These are phyloP conservation scores for Suaeda aralocaspica DNA, from an alignment of 148 eudicot genomes.

Conservation along the genomic window DNA sequence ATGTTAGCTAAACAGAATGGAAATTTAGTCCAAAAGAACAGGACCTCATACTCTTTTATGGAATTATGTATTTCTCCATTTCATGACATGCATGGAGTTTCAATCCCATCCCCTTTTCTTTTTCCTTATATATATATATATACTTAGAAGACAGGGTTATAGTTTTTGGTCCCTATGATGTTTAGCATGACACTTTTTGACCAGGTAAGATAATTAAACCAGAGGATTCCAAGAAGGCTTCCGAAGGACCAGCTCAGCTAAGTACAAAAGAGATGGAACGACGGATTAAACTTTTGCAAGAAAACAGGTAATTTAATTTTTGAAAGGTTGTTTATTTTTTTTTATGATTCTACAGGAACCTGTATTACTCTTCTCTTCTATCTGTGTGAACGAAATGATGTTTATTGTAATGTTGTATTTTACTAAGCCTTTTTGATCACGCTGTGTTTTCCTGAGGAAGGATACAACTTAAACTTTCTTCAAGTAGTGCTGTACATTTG, in stretches of 20 bases:
- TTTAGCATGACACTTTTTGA: constrained; percentile 37
- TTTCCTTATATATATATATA: neutral
- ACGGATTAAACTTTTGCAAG: constrained; percentile 66
- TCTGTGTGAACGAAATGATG: neutral
- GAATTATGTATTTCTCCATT: neutral
- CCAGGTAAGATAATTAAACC: constrained; percentile 57
- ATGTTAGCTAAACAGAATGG: too few relatives aligned
- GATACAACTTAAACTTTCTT: neutral
- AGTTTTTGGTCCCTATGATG: constrained; percentile 27
- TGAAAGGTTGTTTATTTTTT: neutral
- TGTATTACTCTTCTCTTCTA: neutral
- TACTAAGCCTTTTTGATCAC: neutral
- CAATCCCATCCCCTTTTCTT: too few relatives aligned
- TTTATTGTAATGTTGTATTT: neutral
- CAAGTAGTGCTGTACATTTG: neutral
- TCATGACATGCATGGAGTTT: constrained; percentile 16
- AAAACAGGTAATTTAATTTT: constrained; percentile 49
- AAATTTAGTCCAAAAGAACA: too few relatives aligned
- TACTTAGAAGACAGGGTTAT: constrained; percentile 26
- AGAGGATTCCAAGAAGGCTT: constrained; percentile 37
- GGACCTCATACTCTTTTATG: neutral
- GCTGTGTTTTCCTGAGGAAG: neutral
- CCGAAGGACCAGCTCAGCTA: constrained; percentile 48
- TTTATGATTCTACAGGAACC: neutral
- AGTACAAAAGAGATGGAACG: constrained; percentile 60